phyloP scores from a whole-genome alignment of 202 grass and related monocot genomes.

The Panicum hallii region DNA sequence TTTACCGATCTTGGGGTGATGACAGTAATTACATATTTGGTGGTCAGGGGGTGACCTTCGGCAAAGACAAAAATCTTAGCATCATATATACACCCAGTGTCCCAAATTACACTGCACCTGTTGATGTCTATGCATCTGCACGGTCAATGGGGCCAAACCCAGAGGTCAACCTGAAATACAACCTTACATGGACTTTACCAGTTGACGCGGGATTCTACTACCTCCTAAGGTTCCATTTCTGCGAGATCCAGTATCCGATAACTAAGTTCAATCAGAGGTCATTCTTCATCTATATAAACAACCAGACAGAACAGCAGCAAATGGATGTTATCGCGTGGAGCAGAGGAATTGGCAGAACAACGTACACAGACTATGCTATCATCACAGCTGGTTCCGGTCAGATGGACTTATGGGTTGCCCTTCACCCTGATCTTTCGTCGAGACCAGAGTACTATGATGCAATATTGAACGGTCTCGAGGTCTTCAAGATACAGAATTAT shows the following conservation, averaged over 20 bases:
- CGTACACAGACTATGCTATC: conserved; percentile 50
- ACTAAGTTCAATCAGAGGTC: conserved; percentile 56
- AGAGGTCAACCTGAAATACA: conserved; percentile 59
- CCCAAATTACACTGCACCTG: conserved; percentile 60
- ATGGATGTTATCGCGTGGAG: conserved; percentile 58
- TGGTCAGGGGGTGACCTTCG: conserved; percentile 51
- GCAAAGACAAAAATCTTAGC: conserved; percentile 50
- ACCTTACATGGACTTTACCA: conserved; percentile 67
- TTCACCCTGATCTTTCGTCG: conserved; percentile 57
- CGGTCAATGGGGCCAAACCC: conserved; percentile 69
- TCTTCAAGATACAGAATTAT: conserved; percentile 57
- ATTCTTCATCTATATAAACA: conserved; percentile 77
- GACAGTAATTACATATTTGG: conserved; percentile 48
- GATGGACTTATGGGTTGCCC: conserved; percentile 63
- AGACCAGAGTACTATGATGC: conserved; percentile 61
- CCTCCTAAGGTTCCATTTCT: conserved; percentile 76
- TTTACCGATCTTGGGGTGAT: conserved; percentile 54
- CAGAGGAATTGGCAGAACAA: conserved; percentile 43
- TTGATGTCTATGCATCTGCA: conserved; percentile 60
- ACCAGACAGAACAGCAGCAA: conserved; percentile 50
- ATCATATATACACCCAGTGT: conserved; percentile 18
- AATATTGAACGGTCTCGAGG: conserved; percentile 78
- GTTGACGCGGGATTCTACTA: conserved; percentile 63
- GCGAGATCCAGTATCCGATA: conserved; percentile 70
- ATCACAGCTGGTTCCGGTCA: conserved; percentile 41